phyloP scores from a whole-genome alignment of 371 early-diverging fungal species.

The Neoconidiobolus thromboides region DNA sequence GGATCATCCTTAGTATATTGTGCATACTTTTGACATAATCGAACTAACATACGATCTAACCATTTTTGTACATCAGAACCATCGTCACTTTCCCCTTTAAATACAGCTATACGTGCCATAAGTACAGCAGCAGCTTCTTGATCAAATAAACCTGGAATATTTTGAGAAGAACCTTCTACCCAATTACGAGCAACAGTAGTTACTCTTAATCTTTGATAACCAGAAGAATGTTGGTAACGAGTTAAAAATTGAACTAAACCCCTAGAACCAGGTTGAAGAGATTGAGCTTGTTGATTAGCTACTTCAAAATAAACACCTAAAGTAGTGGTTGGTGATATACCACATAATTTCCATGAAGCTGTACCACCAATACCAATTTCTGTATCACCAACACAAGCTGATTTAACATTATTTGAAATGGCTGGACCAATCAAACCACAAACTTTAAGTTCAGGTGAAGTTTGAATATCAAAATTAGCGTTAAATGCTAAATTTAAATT shows the following conservation, averaged over 20 bases:
- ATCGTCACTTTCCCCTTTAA: slow-evolving; percentile 96
- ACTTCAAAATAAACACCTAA: slow-evolving; percentile 91
- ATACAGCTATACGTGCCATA: slow-evolving; percentile 95
- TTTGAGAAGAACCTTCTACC: slow-evolving; percentile 73
- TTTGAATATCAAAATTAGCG: slow-evolving; percentile 92
- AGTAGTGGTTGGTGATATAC: slow-evolving; percentile 70
- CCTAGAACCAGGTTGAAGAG: slow-evolving; percentile 66
- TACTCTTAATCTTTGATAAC: slow-evolving; percentile 78
- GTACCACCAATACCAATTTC: slow-evolving; percentile 96
- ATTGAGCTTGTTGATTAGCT: slow-evolving; percentile 60
- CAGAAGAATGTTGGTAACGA: slow-evolving; percentile 86
- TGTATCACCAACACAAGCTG: slow-evolving; percentile 84
- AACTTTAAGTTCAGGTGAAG: slow-evolving; percentile 82
- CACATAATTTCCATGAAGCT: slow-evolving; percentile 86
- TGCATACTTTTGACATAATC: slow-evolving; percentile 93
- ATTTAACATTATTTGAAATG: slow-evolving; percentile 74
- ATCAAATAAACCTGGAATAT: slow-evolving; percentile 88
- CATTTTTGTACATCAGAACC: slow-evolving; percentile 96
- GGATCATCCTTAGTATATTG: slow-evolving; percentile 95
- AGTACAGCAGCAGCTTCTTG: slow-evolving; percentile 98
- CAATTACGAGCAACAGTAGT: slow-evolving; percentile 90
- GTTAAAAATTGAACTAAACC: slow-evolving; percentile 91
- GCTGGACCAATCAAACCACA: slow-evolving; percentile 94
- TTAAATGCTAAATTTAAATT: slow-evolving; percentile 93
- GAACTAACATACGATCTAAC: slow-evolving; percentile 97